Base-by-base conservation (phyloP, 768 basidiomycete genomes). In the Russula brevipes region DNA sequence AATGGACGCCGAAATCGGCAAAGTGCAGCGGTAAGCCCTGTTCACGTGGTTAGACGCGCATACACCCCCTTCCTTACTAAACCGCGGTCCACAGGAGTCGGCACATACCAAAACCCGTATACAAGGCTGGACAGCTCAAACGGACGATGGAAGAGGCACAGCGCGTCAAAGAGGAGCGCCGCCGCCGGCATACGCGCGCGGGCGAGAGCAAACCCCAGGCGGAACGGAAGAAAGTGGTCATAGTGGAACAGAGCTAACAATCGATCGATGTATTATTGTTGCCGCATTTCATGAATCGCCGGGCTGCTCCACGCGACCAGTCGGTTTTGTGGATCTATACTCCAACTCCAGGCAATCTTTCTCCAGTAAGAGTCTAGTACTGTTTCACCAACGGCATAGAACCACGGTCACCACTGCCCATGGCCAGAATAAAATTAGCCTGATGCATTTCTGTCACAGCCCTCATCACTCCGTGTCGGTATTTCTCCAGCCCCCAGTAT, bases 131-230 rank as follows among this genome's bases (percentile, higher is more conserved):
- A 45, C 85, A 88, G 71, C 87, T 97, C 77, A 95, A 97, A 76
- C 81, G 85, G 61, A 92, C 93, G 47, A 98, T 98, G 95, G 73
- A 96, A 71, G 94, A 94, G 36, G 87, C 94, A 4, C 79, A 80
- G 47, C 83, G 88, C 61, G 90, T 89, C 81, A 98, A 97, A 77
- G 94, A 99, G 70, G 95, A 98, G 72, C 83, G 94, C 67, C 80
- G 96, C 66, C 79, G 95, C 73, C 88, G 87, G 71, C 96, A 98
- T 73, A 89, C 95, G 7, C 81, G 93, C 33, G 85, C 85, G 12
- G 94, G 94, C 49, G 85, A 87, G 73, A 83, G 74, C 74, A 97
- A 94, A 71, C 96, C 96, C 9, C 91, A 89, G 72, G 84, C 94
- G 45, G 94, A 94, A 80, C 84, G 88, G 75, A 94, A 94, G 78